These are phyloP conservation scores for Lichtheimia ramosa DNA, from an alignment of 371 early-diverging fungal genomes.

Conservation along the genomic window DNA sequence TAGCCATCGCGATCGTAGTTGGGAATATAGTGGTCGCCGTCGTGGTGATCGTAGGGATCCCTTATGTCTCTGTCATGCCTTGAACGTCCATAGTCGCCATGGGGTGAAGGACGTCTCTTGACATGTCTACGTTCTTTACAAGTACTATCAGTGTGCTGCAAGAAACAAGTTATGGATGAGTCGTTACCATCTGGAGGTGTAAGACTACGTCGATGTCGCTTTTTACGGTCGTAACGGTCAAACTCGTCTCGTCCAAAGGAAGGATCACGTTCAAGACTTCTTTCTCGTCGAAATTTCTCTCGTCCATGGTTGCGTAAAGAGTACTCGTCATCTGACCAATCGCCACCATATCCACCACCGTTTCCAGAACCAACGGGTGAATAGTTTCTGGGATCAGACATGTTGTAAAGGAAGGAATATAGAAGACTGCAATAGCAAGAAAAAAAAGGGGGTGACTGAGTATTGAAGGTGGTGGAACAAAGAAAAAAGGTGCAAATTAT, in stretches of 20 bases:
- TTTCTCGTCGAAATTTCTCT: conserved; percentile 73
- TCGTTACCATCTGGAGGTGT: conserved; percentile 52
- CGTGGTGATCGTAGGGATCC: conserved; percentile 31
- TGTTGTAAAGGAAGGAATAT: not conserved
- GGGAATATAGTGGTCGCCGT: conserved; percentile 80
- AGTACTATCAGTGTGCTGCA: not conserved
- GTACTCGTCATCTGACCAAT: conserved; percentile 62
- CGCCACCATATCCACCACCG: conserved; percentile 12
- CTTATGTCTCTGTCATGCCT: conserved; percentile 11
- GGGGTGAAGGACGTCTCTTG: conserved; percentile 53
- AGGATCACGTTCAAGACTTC: conserved; percentile 69
- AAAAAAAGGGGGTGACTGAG: no score
- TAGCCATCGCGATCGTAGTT: conserved; percentile 84
- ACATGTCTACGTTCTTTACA: conserved; percentile 49
- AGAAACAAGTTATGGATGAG: not conserved
- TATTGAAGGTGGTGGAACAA: not conserved
- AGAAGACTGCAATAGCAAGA: not conserved
- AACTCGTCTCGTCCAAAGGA: conserved; percentile 53
- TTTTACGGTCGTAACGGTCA: conserved; percentile 47
- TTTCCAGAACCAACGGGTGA: conserved; percentile 13
- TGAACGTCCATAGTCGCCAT: conserved; percentile 9
- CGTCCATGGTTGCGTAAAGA: conserved; percentile 50
- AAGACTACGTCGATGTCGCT: conserved; percentile 41
- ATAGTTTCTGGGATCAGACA: conserved; percentile 28
- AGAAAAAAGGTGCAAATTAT: not conserved